These are phyloP conservation scores for Annulohypoxylon maeteangense DNA, from an alignment of 495 filamentous ascomycete genomes.

Conservation along the genomic window DNA sequence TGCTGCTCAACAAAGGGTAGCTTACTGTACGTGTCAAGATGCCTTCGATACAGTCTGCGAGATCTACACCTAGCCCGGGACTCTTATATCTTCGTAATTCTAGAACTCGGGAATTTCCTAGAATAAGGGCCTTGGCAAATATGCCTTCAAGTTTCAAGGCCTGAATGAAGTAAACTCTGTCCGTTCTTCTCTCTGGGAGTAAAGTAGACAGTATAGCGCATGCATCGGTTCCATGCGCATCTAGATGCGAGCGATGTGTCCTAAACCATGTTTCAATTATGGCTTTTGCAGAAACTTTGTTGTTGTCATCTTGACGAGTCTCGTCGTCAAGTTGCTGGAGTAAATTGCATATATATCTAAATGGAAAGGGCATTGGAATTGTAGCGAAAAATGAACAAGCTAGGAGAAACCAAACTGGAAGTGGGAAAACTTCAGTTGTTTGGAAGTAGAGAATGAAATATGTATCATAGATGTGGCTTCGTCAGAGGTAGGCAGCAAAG, in stretches of 20 bases:
- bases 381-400: background rate
- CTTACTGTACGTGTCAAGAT: conserved; percentile 73
- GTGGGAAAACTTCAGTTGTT: background rate
- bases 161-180: conserved; percentile 78
- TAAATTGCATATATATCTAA: conserved; percentile 48
- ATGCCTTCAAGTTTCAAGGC: conserved; percentile 67
- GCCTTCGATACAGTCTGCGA: conserved; percentile 74
- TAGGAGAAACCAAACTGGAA: background rate
- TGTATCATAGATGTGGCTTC: background rate
- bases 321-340: conserved; percentile 51
- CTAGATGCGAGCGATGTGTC: conserved; percentile 61
- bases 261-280: conserved; percentile 70
- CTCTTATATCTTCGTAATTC: conserved; percentile 70
- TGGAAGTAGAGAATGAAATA: background rate
- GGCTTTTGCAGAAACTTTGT: conserved; percentile 48
- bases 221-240: conserved; percentile 61
- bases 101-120: conserved; percentile 67
- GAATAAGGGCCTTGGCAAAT: conserved; percentile 69
- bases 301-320: conserved; percentile 46
- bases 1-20: background rate
- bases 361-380: conserved; percentile 45
- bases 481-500: conserved; percentile 28
- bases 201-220: conserved; percentile 75
- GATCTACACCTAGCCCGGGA: conserved; percentile 67
- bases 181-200: conserved; percentile 76